Base-by-base conservation (phyloP, 140 eudicot genomes). In the Ambrosia hybrid region DNA sequence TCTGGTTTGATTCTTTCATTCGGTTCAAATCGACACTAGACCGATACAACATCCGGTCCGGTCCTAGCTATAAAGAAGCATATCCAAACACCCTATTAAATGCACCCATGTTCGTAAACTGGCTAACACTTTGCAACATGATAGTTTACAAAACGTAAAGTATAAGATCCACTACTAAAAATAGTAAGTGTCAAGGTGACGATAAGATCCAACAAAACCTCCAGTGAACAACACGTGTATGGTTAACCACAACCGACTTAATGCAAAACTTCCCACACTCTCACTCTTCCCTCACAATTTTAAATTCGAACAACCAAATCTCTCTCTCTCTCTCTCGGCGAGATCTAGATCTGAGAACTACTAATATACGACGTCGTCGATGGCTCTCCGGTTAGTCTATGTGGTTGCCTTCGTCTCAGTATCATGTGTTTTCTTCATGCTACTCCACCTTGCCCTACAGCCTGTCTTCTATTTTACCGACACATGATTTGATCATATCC, bases 391-490 rank as follows among this genome's bases (percentile, higher is more conserved):
- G 39, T 15, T 76, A 36, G 81, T 76, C 0, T 76, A 76, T 10
- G 76, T 69, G 3, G 81, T 76, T 43, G 76, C 81, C 26, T 76
- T 76, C 57, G 36, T 76, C 48, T 76, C 81, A n/a, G 75, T 41
- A 9, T 76, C 81, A 1, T 76, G 76, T 57, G 81, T 71, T 51
- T 69, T 76, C 71, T 76, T 76, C 76, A 60, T 69, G 76, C 56
- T 76, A 43, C 75, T 76, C 38, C 81, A 69, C 51, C 81, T 76
- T 52, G 71, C 59, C 45, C 71, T 76, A 14, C 81, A 76, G n/a
- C 81, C 81, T 4, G 76, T 76, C 51, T 76, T 76, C 64, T 69
- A 76, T 76, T 76, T 76, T 57, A 69, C 81, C 48, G 36, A 57
- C 33, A 69, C 76, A 30, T 48, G 53, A 48, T 6, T 21, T 68